These are phyloP conservation scores for Kluyveromyces dobzhanskii DNA, from an alignment of 805 yeast genomes.

Conservation along the genomic window DNA sequence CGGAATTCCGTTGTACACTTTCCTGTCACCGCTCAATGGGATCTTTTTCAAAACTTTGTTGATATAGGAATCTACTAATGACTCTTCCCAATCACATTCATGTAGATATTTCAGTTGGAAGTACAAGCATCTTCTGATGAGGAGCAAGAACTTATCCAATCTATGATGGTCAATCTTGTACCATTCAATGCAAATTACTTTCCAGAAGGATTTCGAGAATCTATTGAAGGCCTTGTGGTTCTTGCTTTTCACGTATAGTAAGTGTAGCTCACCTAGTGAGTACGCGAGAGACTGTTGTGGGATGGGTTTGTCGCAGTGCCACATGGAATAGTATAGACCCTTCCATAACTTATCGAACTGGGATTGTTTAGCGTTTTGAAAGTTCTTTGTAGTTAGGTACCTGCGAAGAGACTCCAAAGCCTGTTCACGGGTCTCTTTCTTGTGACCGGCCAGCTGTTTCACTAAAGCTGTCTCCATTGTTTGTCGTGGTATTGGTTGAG, in stretches of 20 bases:
- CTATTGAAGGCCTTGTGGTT: conserved; percentile 31
- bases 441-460: conserved; percentile 77
- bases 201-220: conserved; percentile 77
- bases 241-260: conserved; percentile 9
- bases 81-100: conserved; percentile 45
- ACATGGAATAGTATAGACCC: conserved; percentile 91
- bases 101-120: conserved; percentile 53
- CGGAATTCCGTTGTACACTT: conserved; percentile 67
- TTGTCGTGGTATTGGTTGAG: neutral
- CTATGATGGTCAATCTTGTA: conserved; percentile 71
- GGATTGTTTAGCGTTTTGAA: conserved; percentile 34
- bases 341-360: conserved; percentile 87
- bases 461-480: conserved; percentile 40
- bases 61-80: conserved; percentile 39
- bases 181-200: conserved; percentile 75
- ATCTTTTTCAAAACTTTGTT: conserved; percentile 34
- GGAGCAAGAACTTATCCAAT: conserved; percentile 74
- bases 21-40: conserved; percentile 50
- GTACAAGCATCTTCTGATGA: conserved; percentile 68
- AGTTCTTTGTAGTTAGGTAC: conserved; percentile 41
- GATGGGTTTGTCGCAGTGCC: conserved; percentile 91
- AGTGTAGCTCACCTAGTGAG: conserved; percentile 47
- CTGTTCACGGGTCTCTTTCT: conserved; percentile 58
- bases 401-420: conserved; percentile 59
- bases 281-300: conserved; percentile 83